A percentile compares a stretch with the other conserved stretches of the same genome.
These are phyloP conservation scores for Phytopythium litorale DNA, from an alignment of 352 stramenopile genomes.

Conservation along the genomic window DNA sequence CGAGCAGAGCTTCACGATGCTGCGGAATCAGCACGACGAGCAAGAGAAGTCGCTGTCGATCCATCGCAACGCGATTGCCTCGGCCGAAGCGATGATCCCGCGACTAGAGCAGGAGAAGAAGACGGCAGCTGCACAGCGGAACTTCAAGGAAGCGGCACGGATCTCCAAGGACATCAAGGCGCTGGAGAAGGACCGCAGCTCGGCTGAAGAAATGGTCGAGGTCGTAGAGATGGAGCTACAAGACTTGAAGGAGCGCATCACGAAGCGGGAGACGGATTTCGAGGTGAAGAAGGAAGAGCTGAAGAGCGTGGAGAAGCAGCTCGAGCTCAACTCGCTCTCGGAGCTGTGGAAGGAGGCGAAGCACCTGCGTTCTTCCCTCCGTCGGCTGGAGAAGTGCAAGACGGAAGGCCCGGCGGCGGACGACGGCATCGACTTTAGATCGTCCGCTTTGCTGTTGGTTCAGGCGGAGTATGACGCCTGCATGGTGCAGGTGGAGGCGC, in stretches of 20 bases:
- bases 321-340: constrained; percentile 64
- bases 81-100: constrained; percentile 74
- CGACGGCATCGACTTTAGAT: constrained; percentile 61
- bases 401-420: constrained; percentile 48
- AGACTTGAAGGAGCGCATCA: constrained; percentile 70
- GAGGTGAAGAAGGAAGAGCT: constrained; percentile 78
- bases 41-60: constrained; percentile 69
- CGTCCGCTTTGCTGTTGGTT: constrained; percentile 63
- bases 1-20: constrained; percentile 72
- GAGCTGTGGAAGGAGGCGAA: constrained; percentile 78
- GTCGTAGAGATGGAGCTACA: constrained; percentile 82
- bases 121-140: constrained; percentile 61
- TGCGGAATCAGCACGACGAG: constrained; percentile 72
- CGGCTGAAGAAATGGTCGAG: constrained; percentile 79
- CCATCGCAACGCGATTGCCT: constrained; percentile 79
- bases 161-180: constrained; percentile 88
- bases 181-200: constrained; percentile 77
- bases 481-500: constrained; percentile 44
- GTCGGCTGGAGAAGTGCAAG: constrained; percentile 71
- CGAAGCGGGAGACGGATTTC: constrained; percentile 60
- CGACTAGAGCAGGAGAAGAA: constrained; percentile 82
- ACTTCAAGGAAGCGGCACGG: constrained; percentile 83
- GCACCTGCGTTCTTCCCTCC: constrained; percentile 47
- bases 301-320: constrained; percentile 66
- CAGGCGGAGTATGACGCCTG: constrained; percentile 77